phyloP scores from a whole-genome alignment of 148 eudicot genomes.

The Cornus florida region DNA sequence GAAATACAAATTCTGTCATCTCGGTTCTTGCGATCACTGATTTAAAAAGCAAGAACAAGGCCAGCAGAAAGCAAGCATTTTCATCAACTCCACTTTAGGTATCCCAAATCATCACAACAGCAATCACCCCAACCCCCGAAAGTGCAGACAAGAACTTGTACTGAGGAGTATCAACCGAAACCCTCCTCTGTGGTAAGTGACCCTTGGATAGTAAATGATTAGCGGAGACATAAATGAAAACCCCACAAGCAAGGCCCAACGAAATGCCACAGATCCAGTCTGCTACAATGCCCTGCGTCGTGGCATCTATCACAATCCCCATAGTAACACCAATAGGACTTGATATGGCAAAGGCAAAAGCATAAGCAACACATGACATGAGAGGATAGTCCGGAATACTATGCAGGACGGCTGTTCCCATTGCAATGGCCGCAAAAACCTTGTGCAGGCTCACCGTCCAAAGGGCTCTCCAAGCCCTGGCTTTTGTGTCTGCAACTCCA shows the following conservation, averaged over 20 bases:
- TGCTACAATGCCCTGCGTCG: slow-evolving; percentile 26
- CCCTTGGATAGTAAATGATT: slow-evolving; percentile 35
- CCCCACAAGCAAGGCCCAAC: slow-evolving; percentile 35
- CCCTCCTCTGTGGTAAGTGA: slow-evolving; percentile 8
- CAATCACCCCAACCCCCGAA: slow-evolving; percentile 32
- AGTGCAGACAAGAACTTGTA: slow-evolving; percentile 29
- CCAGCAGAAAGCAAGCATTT: too few relatives aligned
- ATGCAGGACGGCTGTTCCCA: slow-evolving; percentile 33
- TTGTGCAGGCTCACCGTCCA: slow-evolving; percentile 41
- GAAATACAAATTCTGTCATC: too few relatives aligned
- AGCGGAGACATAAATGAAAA: slow-evolving; percentile 34
- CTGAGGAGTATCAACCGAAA: slow-evolving; percentile 16
- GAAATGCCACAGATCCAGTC: slow-evolving; percentile 39
- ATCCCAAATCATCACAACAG: slow-evolving; percentile 45
- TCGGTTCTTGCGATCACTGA: too few relatives aligned
- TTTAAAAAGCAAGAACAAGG: too few relatives aligned
- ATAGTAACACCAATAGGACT: slow-evolving; percentile 37
- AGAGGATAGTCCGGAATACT: slow-evolving; percentile 33
- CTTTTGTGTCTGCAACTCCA: slow-evolving; percentile 25
- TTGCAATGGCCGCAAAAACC: slow-evolving; percentile 35
- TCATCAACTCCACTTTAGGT: slow-evolving; percentile 1
- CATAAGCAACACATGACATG: slow-evolving; percentile 34
- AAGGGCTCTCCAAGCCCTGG: slow-evolving; percentile 34
- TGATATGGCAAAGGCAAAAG: slow-evolving; percentile 40
- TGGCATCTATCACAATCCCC: slow-evolving; percentile 32